These are phyloP conservation scores for Cladosporium sp. DNA, from an alignment of 2,329 filamentous ascomycete species.

Conservation along the genomic window DNA sequence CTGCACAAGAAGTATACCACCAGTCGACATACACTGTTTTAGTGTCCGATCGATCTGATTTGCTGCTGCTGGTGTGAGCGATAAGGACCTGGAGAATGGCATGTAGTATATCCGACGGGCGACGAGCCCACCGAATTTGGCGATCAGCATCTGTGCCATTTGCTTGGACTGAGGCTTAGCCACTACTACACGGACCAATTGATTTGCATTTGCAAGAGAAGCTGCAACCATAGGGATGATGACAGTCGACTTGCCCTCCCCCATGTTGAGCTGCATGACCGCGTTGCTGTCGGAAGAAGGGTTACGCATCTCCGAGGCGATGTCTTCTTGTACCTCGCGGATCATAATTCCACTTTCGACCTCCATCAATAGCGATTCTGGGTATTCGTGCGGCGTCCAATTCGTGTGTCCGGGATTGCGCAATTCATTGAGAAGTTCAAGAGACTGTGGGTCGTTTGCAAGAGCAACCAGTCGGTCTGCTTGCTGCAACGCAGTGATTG, in stretches of 20 bases:
- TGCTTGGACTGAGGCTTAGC: slow-evolving; percentile 55
- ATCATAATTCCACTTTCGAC: slow-evolving; percentile 63
- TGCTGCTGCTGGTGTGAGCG: slow-evolving; percentile 31
- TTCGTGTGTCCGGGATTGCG: slow-evolving; percentile 49
- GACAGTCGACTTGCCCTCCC: slow-evolving; percentile 65
- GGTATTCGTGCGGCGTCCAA: slow-evolving; percentile 51
- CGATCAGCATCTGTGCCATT: slow-evolving; percentile 54
- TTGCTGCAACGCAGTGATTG: slow-evolving; percentile 45
- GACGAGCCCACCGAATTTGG: slow-evolving; percentile 52
- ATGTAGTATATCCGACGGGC: slow-evolving; percentile 53
- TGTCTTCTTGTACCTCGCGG: slow-evolving; percentile 57
- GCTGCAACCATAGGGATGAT: slow-evolving; percentile 63
- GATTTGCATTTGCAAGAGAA: slow-evolving; percentile 34
- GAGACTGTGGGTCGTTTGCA: slow-evolving; percentile 15
- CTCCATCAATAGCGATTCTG: slow-evolving; percentile 65
- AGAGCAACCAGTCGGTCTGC: slow-evolving; percentile 43
- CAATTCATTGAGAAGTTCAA: slow-evolving; percentile 37
- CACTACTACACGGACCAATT: slow-evolving; percentile 53
- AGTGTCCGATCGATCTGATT: slow-evolving; percentile 37
- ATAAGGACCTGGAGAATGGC: slow-evolving; percentile 54
- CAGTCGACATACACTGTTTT: slow-evolving; percentile 35
- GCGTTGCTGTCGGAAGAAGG: slow-evolving; percentile 46
- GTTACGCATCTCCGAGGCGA: slow-evolving; percentile 57
- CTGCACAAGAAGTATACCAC: slow-evolving; percentile 56
- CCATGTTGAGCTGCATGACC: slow-evolving; percentile 68